Percentiles rank a stretch among this genome's conserved stretches.
Conservation (phyloP, 306 rosid species). For the Vigna reflexopilosa region DNA sequence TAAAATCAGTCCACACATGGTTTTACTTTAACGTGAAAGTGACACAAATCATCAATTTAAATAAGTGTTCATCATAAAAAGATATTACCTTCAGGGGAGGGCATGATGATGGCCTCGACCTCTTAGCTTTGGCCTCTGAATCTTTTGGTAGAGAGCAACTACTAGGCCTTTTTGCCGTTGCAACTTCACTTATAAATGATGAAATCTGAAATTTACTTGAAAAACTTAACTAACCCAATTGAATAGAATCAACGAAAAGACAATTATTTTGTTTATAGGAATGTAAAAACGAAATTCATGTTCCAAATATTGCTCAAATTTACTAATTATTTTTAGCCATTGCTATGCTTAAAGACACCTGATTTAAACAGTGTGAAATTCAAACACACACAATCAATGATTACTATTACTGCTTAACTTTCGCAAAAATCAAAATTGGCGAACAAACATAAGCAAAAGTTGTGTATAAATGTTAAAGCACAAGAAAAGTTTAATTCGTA, state of each 20-base stretch:
- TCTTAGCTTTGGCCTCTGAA: conserved; percentile 42
- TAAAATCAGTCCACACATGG: conserved; percentile 19
- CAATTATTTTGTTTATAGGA: not conserved
- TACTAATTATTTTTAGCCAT: not conserved
- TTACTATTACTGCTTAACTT: not conserved
- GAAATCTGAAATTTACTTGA: conserved; percentile 29
- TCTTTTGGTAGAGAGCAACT: conserved; percentile 22
- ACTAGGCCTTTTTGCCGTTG: conserved; percentile 22
- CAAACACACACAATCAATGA: not conserved
- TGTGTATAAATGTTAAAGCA: not conserved
- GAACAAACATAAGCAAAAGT: not conserved
- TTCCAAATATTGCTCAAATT: not conserved
- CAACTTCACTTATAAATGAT: conserved; percentile 21
- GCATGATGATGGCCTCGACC: conserved; percentile 38
- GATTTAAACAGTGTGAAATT: not conserved
- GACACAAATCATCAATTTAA: not conserved
- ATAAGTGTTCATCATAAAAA: not conserved
- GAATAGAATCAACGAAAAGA: not conserved
- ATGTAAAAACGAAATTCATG: not conserved
- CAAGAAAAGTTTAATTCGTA: not conserved
- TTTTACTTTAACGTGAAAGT: conserved; percentile 17
- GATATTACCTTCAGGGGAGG: conserved; percentile 36
- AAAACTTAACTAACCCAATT: not conserved
- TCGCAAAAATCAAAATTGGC: not conserved
- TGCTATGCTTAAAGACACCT: not conserved